Conservation (phyloP, 1,284 basidiomycete genomes). For the Cryptococcus sp. region DNA sequence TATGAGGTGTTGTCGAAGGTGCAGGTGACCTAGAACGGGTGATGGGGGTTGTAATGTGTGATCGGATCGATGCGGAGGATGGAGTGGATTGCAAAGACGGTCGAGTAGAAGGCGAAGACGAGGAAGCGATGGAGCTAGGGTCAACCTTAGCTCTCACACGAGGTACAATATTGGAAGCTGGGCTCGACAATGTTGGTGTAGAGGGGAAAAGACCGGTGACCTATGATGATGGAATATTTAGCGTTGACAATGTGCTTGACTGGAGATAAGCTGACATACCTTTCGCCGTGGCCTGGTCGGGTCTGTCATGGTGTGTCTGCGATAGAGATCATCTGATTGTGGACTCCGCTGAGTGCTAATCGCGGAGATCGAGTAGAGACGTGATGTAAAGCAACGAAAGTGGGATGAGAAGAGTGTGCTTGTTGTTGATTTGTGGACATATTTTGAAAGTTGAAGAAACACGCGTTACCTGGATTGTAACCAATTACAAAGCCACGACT, state of each 20-base stretch:
- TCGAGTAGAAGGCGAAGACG: not conserved
- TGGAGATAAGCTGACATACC: slow-evolving; percentile 3
- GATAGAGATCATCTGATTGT: no score
- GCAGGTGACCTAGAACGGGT: slow-evolving; percentile 7
- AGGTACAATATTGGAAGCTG: not conserved
- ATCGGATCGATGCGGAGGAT: slow-evolving; percentile 5
- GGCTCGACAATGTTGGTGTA: not conserved
- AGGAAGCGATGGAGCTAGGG: slow-evolving; percentile 5
- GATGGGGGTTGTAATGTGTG: not conserved
- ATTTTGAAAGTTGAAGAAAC: no score
- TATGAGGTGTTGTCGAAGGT: slow-evolving; percentile 3
- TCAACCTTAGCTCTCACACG: slow-evolving; percentile 12
- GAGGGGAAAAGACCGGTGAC: slow-evolving; percentile 12
- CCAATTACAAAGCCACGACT: no score
- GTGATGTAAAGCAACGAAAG: no score
- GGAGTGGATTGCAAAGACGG: slow-evolving; percentile 2
- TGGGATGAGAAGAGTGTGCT: no score
- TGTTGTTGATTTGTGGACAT: no score
- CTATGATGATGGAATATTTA: not conserved
- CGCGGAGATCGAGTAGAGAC: no score
- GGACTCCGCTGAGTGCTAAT: no score
- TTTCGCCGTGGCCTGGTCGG: slow-evolving; percentile 13
- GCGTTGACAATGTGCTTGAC: not conserved
- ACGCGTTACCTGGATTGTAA: no score
- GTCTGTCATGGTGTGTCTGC: slow-evolving; percentile 7